A percentile compares a stretch with the other conserved stretches of the same genome.
Evolutionary conservation across 2,329 filamentous ascomycete species (phyloP).

Genomic region (Hymenoscyphus occultus): DNA sequence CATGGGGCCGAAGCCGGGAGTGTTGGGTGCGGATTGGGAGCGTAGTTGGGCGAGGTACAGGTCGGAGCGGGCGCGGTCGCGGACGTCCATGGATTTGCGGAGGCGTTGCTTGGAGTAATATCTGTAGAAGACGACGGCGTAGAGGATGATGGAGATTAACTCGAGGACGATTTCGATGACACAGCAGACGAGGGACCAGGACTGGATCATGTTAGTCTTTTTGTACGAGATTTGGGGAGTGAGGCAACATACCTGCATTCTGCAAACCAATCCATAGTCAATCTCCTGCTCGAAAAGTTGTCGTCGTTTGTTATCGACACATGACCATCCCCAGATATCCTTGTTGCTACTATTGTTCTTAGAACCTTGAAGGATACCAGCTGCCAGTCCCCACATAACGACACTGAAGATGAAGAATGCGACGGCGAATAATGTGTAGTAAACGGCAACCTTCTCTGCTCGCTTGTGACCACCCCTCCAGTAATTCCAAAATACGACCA

Average conservation of each 20-base stretch:
- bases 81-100: constrained; percentile 92
- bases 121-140: constrained; percentile 93
- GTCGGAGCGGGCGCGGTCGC: constrained; percentile 90
- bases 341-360: constrained; percentile 71
- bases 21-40: constrained; percentile 89
- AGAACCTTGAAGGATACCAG: constrained; percentile 76
- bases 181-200: constrained; percentile 94
- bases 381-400: constrained; percentile 86
- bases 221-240: constrained; percentile 5
- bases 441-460: constrained; percentile 89
- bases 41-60: constrained; percentile 87
- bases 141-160: constrained; percentile 85
- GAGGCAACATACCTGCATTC: constrained; percentile 65
- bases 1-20: constrained; percentile 78
- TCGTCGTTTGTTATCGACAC: constrained; percentile 79
- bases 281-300: constrained; percentile 77
- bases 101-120: constrained; percentile 96
- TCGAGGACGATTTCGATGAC: constrained; percentile 96
- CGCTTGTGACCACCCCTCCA: constrained; percentile 82
- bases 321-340: constrained; percentile 99
- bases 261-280: constrained; percentile 86
- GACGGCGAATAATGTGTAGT: constrained; percentile 92
- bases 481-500: constrained; percentile 81
- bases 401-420: constrained; percentile 92
- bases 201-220: constrained; percentile 48